Evolutionary conservation across 2,329 filamentous ascomycete genomes (phyloP).

Genomic region (Aschersonia sp.): DNA sequence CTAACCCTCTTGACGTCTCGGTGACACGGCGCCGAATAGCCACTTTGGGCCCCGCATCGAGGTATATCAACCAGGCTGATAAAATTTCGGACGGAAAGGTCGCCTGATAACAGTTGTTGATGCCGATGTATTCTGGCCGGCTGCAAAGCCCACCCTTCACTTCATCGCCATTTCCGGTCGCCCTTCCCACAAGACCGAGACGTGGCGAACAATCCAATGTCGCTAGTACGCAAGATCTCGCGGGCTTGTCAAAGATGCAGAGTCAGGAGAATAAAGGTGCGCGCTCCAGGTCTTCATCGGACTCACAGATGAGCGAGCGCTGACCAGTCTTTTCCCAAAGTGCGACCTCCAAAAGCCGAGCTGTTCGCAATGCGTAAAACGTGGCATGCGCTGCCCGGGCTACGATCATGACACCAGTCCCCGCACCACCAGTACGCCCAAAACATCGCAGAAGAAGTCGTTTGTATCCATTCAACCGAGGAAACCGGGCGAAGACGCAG

Average conservation of each 20-base stretch:
- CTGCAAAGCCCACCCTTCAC: not conserved
- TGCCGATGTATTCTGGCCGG: not conserved
- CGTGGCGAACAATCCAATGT: not conserved
- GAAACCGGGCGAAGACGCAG: not conserved
- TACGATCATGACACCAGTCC: not conserved
- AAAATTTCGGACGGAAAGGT: not conserved
- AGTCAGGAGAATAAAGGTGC: not conserved
- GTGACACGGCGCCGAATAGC: not conserved
- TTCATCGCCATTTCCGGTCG: not conserved
- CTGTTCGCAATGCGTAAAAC: not conserved
- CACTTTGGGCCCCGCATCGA: not conserved
- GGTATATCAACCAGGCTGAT: not conserved
- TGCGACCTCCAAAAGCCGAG: not conserved
- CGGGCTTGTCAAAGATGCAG: not conserved
- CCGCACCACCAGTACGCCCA: not conserved
- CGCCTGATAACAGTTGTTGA: not conserved
- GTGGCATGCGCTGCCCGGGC: not conserved
- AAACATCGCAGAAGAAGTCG: not conserved
- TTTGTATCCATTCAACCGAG: not conserved
- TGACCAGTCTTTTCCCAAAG: not conserved
- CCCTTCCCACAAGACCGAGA: not conserved
- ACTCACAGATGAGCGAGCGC: not conserved
- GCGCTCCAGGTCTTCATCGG: not conserved
- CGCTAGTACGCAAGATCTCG: not conserved
- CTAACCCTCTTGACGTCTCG: not conserved